Percentiles rank a stretch among this genome's conserved stretches.
Conservation (phyloP, 805 yeast species). For the Wickerhamomyces ciferrii region DNA sequence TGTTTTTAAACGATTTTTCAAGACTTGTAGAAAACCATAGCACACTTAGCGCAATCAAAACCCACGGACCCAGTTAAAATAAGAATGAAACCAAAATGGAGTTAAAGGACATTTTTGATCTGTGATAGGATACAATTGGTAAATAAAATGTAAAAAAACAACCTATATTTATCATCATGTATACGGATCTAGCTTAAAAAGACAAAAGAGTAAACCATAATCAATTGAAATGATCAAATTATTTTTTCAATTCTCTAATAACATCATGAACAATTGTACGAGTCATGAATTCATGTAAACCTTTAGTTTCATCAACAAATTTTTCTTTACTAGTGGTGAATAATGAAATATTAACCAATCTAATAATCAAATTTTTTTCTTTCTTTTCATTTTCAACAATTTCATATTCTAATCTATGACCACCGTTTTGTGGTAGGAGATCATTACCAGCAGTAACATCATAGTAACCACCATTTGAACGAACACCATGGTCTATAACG, state of each 20-base stretch:
- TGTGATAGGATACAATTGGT: no score
- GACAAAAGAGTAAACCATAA: no score
- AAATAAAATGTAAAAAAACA: no score
- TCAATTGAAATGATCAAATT: no score
- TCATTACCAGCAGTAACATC: constrained; percentile 16
- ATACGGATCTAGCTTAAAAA: no score
- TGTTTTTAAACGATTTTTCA: no score
- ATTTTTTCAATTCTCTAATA: constrained; percentile 9
- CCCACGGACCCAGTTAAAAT: no score
- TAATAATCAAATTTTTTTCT: constrained; percentile 14
- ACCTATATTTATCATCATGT: not conserved
- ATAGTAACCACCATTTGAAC: constrained; percentile 16
- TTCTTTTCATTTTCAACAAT: constrained; percentile 5
- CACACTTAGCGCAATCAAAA: no score
- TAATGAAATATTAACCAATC: constrained; percentile 12
- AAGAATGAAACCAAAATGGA: no score
- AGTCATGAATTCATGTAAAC: constrained; percentile 21
- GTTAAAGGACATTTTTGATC: no score
- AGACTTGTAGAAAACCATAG: no score
- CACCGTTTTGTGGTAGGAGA: constrained; percentile 4
- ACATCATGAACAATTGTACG: constrained; percentile 20
- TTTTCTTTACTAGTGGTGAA: constrained; percentile 6
- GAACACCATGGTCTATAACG: constrained; percentile 11
- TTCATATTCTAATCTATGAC: constrained; percentile 18
- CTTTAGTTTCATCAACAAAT: constrained; percentile 13